phyloP scores from a whole-genome alignment of 805 yeast genomes.

The Ascoidea rubescens region DNA sequence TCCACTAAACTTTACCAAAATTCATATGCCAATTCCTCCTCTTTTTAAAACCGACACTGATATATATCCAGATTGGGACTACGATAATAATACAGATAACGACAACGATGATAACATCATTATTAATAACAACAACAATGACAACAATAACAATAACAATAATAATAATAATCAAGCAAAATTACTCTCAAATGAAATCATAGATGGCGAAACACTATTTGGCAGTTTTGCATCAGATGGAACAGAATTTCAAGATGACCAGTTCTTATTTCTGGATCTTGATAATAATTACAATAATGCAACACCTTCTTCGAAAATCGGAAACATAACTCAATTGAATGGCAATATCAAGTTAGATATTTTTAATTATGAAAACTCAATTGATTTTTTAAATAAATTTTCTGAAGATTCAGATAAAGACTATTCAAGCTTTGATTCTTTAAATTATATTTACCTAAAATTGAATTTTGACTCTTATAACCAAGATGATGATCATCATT shows the following conservation, averaged over 20 bases:
- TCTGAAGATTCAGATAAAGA: slow-evolving; percentile 14
- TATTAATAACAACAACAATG: background rate
- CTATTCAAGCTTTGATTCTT: slow-evolving; percentile 1
- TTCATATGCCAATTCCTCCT: slow-evolving; percentile 22
- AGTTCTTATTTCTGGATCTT: background rate
- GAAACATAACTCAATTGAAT: slow-evolving; percentile 20
- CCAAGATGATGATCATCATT: slow-evolving; percentile 33
- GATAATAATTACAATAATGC: slow-evolving; percentile 12
- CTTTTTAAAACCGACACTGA: slow-evolving; percentile 16
- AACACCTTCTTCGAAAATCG: slow-evolving; percentile 8
- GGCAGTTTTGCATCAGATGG: slow-evolving; percentile 12
- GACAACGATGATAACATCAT: slow-evolving; percentile 7
- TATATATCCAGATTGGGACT: slow-evolving; percentile 8
- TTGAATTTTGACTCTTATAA: slow-evolving; percentile 25
- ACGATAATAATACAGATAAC: background rate
- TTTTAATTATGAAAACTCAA: slow-evolving; percentile 10
- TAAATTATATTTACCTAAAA: slow-evolving; percentile 23
- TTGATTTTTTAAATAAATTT: slow-evolving; percentile 18
- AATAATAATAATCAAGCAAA: slow-evolving; percentile 7
- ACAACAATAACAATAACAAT: slow-evolving; percentile 1
- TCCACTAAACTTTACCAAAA: slow-evolving; percentile 5
- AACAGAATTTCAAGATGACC: slow-evolving; percentile 12
- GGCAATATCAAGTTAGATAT: slow-evolving; percentile 17
- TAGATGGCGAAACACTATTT: too few species aligned
- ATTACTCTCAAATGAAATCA: too few species aligned